Evolutionary conservation across 495 filamentous ascomycete genomes (phyloP).

Genomic region (Tuber indicum): DNA sequence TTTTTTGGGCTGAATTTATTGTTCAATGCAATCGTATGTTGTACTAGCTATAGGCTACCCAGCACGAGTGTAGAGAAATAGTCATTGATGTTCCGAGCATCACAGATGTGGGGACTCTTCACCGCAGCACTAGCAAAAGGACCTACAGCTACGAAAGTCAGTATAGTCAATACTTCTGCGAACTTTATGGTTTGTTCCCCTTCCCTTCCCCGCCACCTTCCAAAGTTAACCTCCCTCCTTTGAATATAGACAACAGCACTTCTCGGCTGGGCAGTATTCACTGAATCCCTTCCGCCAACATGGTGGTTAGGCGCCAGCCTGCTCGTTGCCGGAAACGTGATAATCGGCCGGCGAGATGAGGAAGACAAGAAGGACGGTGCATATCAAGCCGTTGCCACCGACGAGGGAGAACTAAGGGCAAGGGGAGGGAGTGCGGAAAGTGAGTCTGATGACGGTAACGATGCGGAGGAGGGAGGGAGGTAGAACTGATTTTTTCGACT

Average conservation of each 20-base stretch:
- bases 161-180: conserved; percentile 82
- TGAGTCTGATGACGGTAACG: neutral
- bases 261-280: conserved; percentile 68
- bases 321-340: conserved; percentile 82
- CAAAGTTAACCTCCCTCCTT: neutral
- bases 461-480: neutral
- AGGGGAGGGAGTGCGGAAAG: neutral
- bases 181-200: conserved; percentile 66
- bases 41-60: neutral
- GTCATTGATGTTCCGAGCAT: neutral
- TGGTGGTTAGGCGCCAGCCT: conserved; percentile 86
- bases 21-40: conserved; percentile 70
- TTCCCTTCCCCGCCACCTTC: neutral
- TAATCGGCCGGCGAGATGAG: conserved; percentile 78
- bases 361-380: conserved; percentile 20
- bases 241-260: conserved; percentile 60
- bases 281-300: conserved; percentile 62
- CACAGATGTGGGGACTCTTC: conserved; percentile 82
- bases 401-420: conserved; percentile 8
- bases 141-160: conserved; percentile 79
- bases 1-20: conserved; percentile 83
- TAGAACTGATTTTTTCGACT: neutral
- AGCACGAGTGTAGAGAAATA: neutral
- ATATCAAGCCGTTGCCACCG: conserved; percentile 24
- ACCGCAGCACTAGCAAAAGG: conserved; percentile 74